These are phyloP conservation scores for Lasiosphaeria hispida DNA, from an alignment of 495 filamentous ascomycete genomes.

Conservation along the genomic window DNA sequence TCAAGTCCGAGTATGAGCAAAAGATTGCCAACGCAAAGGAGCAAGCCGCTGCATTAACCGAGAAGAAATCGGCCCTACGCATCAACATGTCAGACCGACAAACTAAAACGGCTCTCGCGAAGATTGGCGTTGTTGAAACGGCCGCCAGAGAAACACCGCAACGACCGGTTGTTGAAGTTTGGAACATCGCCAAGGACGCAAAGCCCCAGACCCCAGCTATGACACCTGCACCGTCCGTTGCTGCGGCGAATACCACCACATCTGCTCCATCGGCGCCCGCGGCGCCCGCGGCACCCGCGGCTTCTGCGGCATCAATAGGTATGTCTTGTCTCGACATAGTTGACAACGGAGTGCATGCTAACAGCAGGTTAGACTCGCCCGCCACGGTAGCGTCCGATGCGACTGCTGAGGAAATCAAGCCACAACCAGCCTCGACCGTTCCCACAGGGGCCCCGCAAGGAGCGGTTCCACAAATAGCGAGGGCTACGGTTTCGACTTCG, in stretches of 20 bases:
- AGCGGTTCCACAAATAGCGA: not conserved
- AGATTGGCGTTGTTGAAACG: conserved; percentile 72
- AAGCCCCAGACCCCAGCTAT: conserved; percentile 52
- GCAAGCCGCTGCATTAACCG: conserved; percentile 53
- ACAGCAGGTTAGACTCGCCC: conserved; percentile 10
- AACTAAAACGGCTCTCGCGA: conserved; percentile 59
- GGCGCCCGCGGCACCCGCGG: not conserved
- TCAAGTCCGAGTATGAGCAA: conserved; percentile 47
- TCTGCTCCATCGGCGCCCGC: conserved; percentile 20
- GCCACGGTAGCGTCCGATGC: conserved; percentile 15
- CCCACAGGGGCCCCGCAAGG: not conserved
- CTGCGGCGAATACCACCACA: conserved; percentile 18
- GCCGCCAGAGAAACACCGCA: conserved; percentile 82
- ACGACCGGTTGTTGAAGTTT: conserved; percentile 77
- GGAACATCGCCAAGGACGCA: conserved; percentile 72
- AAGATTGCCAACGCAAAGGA: conserved; percentile 51
- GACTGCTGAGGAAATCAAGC: conserved; percentile 26
- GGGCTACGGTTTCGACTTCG: not conserved
- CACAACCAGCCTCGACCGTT: not conserved
- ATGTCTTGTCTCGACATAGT: conserved; percentile 6
- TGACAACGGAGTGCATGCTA: conserved; percentile 10
- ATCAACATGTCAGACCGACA: conserved; percentile 80
- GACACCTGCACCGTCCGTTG: conserved; percentile 4
- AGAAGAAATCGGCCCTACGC: conserved; percentile 65
- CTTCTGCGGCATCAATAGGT: conserved; percentile 14